Percentiles rank a stretch among this genome's conserved stretches.
phyloP scores from a whole-genome alignment of 2,329 filamentous ascomycete genomes.

The Penicillium sp. region DNA sequence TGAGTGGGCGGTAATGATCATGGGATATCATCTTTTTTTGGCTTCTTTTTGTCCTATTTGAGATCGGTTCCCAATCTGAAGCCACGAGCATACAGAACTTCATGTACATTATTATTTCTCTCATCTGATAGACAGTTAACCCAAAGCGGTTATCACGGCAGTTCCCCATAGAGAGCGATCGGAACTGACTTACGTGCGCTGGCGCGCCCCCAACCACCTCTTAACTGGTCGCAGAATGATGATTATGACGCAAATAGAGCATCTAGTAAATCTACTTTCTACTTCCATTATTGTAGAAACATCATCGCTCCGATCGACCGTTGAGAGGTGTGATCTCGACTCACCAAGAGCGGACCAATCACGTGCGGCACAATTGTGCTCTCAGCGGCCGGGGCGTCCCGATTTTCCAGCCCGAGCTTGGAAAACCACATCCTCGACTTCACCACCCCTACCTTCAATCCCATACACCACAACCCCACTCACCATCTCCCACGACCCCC shows the following conservation, averaged over 20 bases:
- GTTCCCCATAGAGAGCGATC: slow-evolving; percentile 9
- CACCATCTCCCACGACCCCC: slow-evolving; percentile 27
- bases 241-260: background rate
- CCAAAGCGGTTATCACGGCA: slow-evolving; percentile 12
- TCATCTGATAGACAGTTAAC: slow-evolving; percentile 16
- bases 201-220: background rate
- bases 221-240: background rate
- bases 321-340: background rate
- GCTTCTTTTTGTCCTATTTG: background rate
- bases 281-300: background rate
- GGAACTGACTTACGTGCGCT: slow-evolving; percentile 5
- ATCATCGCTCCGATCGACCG: background rate
- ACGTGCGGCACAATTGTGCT: slow-evolving; percentile 43
- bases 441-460: slow-evolving; percentile 34
- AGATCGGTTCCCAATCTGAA: background rate
- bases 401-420: slow-evolving; percentile 45
- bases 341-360: slow-evolving; percentile 37
- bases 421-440: slow-evolving; percentile 40
- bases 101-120: slow-evolving; percentile 25
- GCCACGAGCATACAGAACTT: slow-evolving; percentile 4
- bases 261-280: background rate
- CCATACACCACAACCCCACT: slow-evolving; percentile 10
- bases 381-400: slow-evolving; percentile 43
- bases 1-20: background rate
- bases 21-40: background rate